phyloP scores from a whole-genome alignment of 495 filamentous ascomycete genomes.

The Penicillium longicatenatum region DNA sequence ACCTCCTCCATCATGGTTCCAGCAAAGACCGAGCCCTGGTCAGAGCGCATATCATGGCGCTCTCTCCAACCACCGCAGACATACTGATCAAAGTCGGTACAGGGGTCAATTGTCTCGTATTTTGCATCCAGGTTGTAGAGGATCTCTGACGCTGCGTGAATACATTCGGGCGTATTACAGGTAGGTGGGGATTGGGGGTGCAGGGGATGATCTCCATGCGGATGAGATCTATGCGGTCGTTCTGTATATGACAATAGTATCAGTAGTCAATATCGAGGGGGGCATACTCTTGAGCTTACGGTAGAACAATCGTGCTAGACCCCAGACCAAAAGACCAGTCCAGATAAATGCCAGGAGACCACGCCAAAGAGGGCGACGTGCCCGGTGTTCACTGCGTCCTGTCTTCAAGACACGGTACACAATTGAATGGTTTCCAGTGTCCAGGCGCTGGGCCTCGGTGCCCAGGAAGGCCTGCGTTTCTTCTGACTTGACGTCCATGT shows the following conservation, averaged over 20 bases:
- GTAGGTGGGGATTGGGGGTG: slow-evolving; percentile 11
- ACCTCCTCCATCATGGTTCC: slow-evolving; percentile 62
- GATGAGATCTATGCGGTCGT: neutral
- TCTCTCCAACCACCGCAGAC: slow-evolving; percentile 70
- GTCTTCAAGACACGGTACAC: neutral
- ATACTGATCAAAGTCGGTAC: slow-evolving; percentile 67
- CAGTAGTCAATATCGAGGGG: neutral
- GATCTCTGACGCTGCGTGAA: slow-evolving; percentile 68
- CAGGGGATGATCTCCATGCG: neutral
- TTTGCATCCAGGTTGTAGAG: slow-evolving; percentile 68
- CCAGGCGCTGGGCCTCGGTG: neutral
- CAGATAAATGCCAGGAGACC: neutral
- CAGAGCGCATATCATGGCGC: slow-evolving; percentile 65
- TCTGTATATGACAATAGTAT: neutral
- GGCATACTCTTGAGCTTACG: neutral
- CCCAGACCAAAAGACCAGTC: neutral
- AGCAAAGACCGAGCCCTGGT: slow-evolving; percentile 62
- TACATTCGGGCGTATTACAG: slow-evolving; percentile 64
- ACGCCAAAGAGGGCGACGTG: neutral
- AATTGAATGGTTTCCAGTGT: neutral
- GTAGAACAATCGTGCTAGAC: no score
- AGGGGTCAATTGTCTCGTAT: slow-evolving; percentile 65
- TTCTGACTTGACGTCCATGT: neutral
- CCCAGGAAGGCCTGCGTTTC: neutral
- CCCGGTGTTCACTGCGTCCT: neutral